Conservation (phyloP, 768 basidiomycete genomes). For the Tulasnella sp. region DNA sequence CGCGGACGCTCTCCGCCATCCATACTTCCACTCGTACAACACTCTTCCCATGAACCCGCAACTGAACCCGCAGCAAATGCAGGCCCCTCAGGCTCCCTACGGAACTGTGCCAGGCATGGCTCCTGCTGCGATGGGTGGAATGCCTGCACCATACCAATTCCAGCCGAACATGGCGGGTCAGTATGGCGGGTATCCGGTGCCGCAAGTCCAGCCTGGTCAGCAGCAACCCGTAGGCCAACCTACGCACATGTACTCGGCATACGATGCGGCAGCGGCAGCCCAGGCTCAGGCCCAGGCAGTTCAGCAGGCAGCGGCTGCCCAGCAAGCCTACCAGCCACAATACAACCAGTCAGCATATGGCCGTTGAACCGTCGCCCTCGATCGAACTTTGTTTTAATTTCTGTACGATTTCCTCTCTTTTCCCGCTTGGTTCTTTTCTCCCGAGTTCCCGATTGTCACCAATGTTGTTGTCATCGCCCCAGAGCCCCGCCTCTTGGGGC, state of each 20-base stretch:
- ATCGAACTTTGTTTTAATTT: conserved; percentile 7
- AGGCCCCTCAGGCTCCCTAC: not conserved
- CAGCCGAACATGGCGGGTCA: conserved; percentile 12
- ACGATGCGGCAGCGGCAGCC: conserved; percentile 41
- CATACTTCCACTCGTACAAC: conserved; percentile 58
- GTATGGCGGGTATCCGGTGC: not conserved
- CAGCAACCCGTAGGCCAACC: conserved; percentile 9
- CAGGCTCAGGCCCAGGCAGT: conserved; percentile 42
- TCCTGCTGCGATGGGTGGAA: conserved; percentile 1
- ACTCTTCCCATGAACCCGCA: not conserved
- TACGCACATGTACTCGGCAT: conserved; percentile 36
- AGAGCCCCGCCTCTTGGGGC: conserved; percentile 1
- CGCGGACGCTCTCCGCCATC: conserved; percentile 84
- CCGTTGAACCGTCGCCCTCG: conserved; percentile 2
- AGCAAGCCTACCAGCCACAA: conserved; percentile 20
- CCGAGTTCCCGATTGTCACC: conserved; percentile 9
- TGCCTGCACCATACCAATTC: conserved; percentile 18
- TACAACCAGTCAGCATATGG: conserved; percentile 10
- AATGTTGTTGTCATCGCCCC: not conserved
- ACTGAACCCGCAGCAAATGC: conserved; percentile 15
- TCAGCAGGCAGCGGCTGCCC: conserved; percentile 41
- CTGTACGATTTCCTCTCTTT: not conserved
- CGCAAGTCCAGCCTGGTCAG: conserved; percentile 13
- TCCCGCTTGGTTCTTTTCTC: not conserved
- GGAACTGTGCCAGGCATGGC: not conserved